A percentile compares a stretch with the other conserved stretches of the same genome.
Evolutionary conservation across 2,329 filamentous ascomycete genomes (phyloP).

Genomic region (Didymella lethalis): DNA sequence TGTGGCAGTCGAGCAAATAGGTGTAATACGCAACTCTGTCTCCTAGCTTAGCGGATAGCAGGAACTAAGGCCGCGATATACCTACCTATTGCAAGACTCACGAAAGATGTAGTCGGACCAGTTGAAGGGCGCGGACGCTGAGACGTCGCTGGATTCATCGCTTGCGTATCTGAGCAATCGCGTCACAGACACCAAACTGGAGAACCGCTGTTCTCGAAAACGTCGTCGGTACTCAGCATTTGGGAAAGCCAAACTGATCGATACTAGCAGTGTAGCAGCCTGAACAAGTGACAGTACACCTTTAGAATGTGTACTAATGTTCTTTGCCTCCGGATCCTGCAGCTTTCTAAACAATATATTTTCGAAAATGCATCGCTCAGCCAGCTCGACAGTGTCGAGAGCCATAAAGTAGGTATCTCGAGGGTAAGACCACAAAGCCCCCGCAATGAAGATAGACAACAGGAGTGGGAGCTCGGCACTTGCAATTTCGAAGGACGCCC

Average conservation of each 20-base stretch:
- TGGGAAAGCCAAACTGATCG: conserved; percentile 8
- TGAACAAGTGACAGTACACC: background rate
- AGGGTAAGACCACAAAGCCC: conserved; percentile 9
- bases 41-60: background rate
- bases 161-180: background rate
- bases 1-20: conserved; percentile 11
- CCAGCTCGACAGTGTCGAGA: background rate
- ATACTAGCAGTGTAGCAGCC: conserved; percentile 9
- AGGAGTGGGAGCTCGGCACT: background rate
- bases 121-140: background rate
- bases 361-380: conserved; percentile 3
- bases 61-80: background rate
- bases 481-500: background rate
- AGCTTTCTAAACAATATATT: background rate
- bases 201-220: conserved; percentile 2
- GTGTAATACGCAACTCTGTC: conserved; percentile 3
- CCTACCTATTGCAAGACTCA: conserved; percentile 8
- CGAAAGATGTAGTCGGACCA: background rate
- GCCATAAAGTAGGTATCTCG: conserved; percentile 14
- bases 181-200: background rate
- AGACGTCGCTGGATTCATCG: background rate
- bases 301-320: background rate
- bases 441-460: conserved; percentile 2
- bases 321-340: background rate
- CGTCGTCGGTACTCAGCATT: background rate